Evolutionary conservation across 2,329 filamentous ascomycete genomes (phyloP).

Genomic region (Aureobasidium sp.): DNA sequence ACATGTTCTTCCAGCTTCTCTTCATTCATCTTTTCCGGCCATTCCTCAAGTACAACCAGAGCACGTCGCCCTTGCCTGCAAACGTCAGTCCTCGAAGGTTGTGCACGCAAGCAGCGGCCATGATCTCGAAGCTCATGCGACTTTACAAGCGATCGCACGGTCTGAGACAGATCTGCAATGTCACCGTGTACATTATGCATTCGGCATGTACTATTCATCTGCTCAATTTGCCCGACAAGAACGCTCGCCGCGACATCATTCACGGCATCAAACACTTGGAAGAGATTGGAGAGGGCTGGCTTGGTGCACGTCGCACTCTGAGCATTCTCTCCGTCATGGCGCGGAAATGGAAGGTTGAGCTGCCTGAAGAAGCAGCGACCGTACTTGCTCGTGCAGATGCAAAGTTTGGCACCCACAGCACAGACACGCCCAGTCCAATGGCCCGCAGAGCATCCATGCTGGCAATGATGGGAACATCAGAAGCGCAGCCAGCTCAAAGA

Average conservation of each 20-base stretch:
- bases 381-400: constrained; percentile 72
- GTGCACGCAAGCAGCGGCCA: constrained; percentile 81
- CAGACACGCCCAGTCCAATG: constrained; percentile 53
- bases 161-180: constrained; percentile 88
- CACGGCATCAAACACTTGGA: constrained; percentile 88
- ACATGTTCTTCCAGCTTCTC: constrained; percentile 96
- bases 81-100: constrained; percentile 87
- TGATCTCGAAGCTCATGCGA: constrained; percentile 89
- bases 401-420: constrained; percentile 66
- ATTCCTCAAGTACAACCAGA: constrained; percentile 82
- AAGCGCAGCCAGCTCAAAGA: constrained; percentile 15
- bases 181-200: constrained; percentile 91
- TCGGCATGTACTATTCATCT: constrained; percentile 92
- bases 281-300: constrained; percentile 93
- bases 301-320: constrained; percentile 77
- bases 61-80: constrained; percentile 71
- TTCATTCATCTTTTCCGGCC: constrained; percentile 95
- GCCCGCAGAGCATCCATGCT: constrained; percentile 1
- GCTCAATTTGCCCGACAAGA: constrained; percentile 87
- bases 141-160: constrained; percentile 91
- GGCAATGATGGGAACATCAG: not conserved
- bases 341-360: constrained; percentile 79
- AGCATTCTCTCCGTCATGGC: constrained; percentile 78
- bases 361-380: constrained; percentile 73
- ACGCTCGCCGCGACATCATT: constrained; percentile 78